Evolutionary conservation across 2,329 filamentous ascomycete species (phyloP).

Genomic region (Metarhizium humberi): DNA sequence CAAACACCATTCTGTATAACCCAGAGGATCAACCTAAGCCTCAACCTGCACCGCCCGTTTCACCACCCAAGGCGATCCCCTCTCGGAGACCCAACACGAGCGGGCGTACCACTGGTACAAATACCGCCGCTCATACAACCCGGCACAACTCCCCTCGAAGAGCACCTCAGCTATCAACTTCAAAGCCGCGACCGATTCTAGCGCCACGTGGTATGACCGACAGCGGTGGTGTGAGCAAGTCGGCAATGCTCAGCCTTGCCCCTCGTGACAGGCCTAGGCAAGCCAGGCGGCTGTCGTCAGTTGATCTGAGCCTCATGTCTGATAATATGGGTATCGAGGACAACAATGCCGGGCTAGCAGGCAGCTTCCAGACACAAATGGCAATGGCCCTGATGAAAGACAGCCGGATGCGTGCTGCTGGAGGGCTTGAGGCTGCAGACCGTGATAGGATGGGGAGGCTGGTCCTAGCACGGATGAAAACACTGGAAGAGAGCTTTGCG

Average conservation of each 20-base stretch:
- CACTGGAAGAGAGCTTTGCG: conserved; percentile 80
- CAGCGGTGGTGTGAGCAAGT: conserved; percentile 25
- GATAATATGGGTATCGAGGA: conserved; percentile 54
- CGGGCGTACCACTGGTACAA: conserved; percentile 17
- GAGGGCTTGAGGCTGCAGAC: conserved; percentile 29
- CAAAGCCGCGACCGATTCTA: conserved; percentile 47
- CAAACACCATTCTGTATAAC: conserved; percentile 76
- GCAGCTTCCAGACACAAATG: conserved; percentile 76
- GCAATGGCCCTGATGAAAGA: conserved; percentile 57
- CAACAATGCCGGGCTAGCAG: conserved; percentile 54
- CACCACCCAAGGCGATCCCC: conserved; percentile 23
- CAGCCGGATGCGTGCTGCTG: conserved; percentile 38
- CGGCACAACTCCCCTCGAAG: conserved; percentile 38
- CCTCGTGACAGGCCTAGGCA: conserved; percentile 30
- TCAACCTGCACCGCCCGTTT: conserved; percentile 32
- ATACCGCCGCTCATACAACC: conserved; percentile 24
- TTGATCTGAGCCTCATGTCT: conserved; percentile 65
- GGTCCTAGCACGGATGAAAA: conserved; percentile 85
- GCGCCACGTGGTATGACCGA: conserved; percentile 29
- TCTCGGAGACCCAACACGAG: conserved; percentile 29
- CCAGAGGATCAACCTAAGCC: conserved; percentile 41
- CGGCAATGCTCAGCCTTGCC: conserved; percentile 43
- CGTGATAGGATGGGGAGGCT: conserved; percentile 67
- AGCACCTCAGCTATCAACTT: conserved; percentile 31
- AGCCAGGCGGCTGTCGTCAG: conserved; percentile 45